Base-by-base conservation (phyloP, 805 yeast species). In the Metschnikowia borealis region DNA sequence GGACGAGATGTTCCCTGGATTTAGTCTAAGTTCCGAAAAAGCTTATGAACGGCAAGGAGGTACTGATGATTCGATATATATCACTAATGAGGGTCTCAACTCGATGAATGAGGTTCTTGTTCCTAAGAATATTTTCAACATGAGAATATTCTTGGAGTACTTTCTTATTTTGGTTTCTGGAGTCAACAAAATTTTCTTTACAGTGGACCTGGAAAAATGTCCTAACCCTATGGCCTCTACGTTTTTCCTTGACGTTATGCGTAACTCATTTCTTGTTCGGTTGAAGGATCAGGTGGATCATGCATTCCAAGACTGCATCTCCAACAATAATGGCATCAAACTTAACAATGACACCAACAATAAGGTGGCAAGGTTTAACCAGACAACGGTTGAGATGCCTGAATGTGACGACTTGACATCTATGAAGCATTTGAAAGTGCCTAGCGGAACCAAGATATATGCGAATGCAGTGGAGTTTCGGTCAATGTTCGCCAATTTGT, bases 111-210 rank as follows among this genome's bases (percentile, higher is more conserved):
- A 85, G 53, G 76, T 83, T 3, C 66, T 89, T 36, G 86, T 87
- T 2, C 81, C 83, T 0, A 82, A 89, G 2, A 83, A 82, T 60
- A 77, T 89, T 14, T 83, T 86, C 66, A 89, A 90, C 59, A 88
- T 91, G 85, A 78, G 91, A 55, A 77, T 87, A 5, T 78, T 90
- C 14, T 66, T 89, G 44, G 96, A 87, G 50, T 84, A 87, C 36
- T 81, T 89, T 36, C 73, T 89, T 44, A 68, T 82, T 11, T 89
- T 88, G 60, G 72, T 82, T 23, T 83, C 87, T 41, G 83, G 87
- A 1, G 70, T 87, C 1, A 69, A 74, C 46, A 51, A 51, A 26
- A 48, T 74, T 2, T 64, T 69, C 41, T 37, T 48, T 3, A 49
- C 57, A 48, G 62, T 60, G 45, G 53, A 46, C 5, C 56, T 53